phyloP scores from a whole-genome alignment of 805 yeast genomes.

The Starmerella ratchasimensis region DNA sequence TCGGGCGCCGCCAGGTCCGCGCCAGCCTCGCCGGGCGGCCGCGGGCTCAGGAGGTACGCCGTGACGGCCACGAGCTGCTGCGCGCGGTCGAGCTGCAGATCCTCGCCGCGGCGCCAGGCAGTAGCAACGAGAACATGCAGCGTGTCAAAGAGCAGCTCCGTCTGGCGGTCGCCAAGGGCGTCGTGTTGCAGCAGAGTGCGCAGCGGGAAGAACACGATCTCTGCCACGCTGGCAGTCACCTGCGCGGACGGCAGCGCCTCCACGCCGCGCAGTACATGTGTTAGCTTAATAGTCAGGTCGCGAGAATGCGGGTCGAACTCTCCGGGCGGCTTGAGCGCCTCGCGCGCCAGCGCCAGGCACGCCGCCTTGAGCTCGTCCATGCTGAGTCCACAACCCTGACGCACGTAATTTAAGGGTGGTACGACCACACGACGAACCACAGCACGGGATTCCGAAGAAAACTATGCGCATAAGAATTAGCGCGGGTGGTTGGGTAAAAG shows the following conservation, averaged over 20 bases:
- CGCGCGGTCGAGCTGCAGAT: conserved; percentile 17
- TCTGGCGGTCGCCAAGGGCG: conserved; percentile 33
- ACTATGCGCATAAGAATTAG: no score
- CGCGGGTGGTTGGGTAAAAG: no score
- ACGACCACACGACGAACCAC: no score
- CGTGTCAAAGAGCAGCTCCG: conserved; percentile 35
- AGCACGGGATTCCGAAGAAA: no score
- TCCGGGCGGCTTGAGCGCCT: conserved; percentile 14
- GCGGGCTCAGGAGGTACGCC: conserved; percentile 21
- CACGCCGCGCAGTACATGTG: background rate
- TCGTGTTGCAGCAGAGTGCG: conserved; percentile 39
- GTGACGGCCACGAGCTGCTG: conserved; percentile 20
- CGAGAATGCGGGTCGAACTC: conserved; percentile 6
- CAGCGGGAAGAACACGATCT: conserved; percentile 50
- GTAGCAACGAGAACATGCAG: conserved; percentile 31
- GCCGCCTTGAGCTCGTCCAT: conserved; percentile 14
- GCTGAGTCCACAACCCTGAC: no score
- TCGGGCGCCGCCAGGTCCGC: background rate
- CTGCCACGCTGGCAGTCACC: conserved; percentile 30
- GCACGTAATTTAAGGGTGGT: no score
- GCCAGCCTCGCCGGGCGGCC: conserved; percentile 1
- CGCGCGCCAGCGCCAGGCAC: conserved; percentile 15
- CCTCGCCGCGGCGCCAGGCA: conserved; percentile 11
- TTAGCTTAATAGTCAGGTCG: conserved; percentile 1
- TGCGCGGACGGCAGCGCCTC: background rate